phyloP scores from a whole-genome alignment of 75 land plant species.

The Selaginella moellendorffii region DNA sequence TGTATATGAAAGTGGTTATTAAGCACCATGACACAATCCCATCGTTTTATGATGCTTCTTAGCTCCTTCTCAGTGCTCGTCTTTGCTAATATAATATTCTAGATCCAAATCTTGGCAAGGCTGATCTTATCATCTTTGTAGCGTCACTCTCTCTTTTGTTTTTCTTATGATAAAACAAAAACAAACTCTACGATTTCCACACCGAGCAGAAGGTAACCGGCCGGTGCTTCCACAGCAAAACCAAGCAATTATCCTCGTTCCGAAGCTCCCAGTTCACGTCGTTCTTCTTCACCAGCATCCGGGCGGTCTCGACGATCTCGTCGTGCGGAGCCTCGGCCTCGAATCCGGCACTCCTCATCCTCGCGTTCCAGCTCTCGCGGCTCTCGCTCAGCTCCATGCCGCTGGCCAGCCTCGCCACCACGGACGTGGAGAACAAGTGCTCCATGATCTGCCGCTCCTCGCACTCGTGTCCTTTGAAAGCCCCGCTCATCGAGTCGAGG shows the following conservation, averaged over 20 bases:
- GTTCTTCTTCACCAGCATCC: constrained; percentile 38
- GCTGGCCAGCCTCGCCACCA: constrained; percentile 17
- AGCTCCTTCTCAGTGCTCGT: too few species aligned
- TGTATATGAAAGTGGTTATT: too few species aligned
- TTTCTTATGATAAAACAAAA: too few species aligned
- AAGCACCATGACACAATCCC: too few species aligned
- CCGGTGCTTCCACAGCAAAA: constrained; percentile 48
- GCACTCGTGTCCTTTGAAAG: constrained; percentile 42
- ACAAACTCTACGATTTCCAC: too few species aligned
- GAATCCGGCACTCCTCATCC: constrained; percentile 26
- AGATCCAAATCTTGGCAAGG: too few species aligned
- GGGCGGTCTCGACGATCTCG: constrained; percentile 38
- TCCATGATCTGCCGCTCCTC: constrained; percentile 53
- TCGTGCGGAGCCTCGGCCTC: constrained; percentile 25
- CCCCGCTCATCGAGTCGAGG: constrained; percentile 45
- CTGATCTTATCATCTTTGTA: too few species aligned
- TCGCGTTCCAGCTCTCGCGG: constrained; percentile 25
- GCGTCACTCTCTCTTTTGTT: too few species aligned
- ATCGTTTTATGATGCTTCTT: too few species aligned
- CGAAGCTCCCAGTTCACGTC: constrained; percentile 49
- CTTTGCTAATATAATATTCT: too few species aligned
- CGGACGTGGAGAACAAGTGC: constrained; percentile 36
- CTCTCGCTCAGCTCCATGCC: constrained; percentile 36
- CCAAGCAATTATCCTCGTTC: constrained; percentile 22
- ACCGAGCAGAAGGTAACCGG: constrained; percentile 52